These are phyloP conservation scores for Botrytis paeoniae DNA, from an alignment of 2,329 filamentous ascomycete species.

Conservation along the genomic window DNA sequence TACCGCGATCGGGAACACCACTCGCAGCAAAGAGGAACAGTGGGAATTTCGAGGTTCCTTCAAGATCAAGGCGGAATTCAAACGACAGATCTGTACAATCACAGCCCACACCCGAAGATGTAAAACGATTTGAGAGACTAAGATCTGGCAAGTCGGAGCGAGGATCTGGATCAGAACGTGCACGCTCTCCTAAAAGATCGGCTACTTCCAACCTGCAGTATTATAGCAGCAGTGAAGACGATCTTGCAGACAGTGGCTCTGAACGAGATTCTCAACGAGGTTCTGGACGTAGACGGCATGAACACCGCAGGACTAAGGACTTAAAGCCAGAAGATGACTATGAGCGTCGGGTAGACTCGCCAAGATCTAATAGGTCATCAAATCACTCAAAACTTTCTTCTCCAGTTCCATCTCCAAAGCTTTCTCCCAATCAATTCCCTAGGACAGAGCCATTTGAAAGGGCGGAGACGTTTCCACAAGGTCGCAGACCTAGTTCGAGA, in stretches of 20 bases:
- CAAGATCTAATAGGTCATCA: slow-evolving; percentile 31
- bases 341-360: slow-evolving; percentile 25
- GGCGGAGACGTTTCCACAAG: slow-evolving; percentile 32
- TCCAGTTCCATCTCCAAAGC: slow-evolving; percentile 35
- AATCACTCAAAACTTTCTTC: slow-evolving; percentile 28
- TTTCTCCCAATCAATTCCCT: slow-evolving; percentile 32
- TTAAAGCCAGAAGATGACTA: slow-evolving; percentile 27
- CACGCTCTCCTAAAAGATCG: slow-evolving; percentile 29
- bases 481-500: slow-evolving; percentile 25
- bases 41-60: slow-evolving; percentile 24
- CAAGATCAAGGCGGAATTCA: slow-evolving; percentile 25
- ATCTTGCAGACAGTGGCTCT: slow-evolving; percentile 33
- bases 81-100: slow-evolving; percentile 31
- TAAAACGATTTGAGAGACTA: slow-evolving; percentile 27
- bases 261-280: slow-evolving; percentile 32
- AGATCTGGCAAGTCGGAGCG: slow-evolving; percentile 25
- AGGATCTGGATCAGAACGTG: slow-evolving; percentile 22
- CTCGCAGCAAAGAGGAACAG: slow-evolving; percentile 27
- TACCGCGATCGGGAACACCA: slow-evolving; percentile 27
- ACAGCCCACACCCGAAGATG: slow-evolving; percentile 30
- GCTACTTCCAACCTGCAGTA: slow-evolving; percentile 24
- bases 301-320: slow-evolving; percentile 19
- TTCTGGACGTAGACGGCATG: slow-evolving; percentile 22
- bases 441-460: slow-evolving; percentile 30
- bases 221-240: slow-evolving; percentile 35